phyloP scores from a whole-genome alignment of 2,329 filamentous ascomycete species.

The Colletotrichum lentis region DNA sequence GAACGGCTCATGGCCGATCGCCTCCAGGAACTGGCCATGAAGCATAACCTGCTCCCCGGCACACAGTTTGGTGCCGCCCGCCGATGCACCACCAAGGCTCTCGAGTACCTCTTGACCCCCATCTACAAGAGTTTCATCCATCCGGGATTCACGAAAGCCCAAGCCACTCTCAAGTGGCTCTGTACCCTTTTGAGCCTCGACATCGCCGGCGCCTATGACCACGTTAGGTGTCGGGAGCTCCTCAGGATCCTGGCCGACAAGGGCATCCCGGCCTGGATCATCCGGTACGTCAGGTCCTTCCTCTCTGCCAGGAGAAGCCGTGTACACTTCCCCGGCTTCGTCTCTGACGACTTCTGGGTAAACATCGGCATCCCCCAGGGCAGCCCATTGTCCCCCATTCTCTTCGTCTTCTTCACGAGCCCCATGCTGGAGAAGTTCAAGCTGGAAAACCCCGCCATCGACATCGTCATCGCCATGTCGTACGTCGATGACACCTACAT shows the following conservation, averaged over 20 bases:
- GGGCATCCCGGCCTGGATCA: background rate
- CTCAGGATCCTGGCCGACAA: background rate
- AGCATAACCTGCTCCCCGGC: no score
- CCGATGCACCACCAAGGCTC: no score
- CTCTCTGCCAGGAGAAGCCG: background rate
- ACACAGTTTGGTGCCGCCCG: no score
- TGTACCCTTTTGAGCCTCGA: no score
- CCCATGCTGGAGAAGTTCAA: conserved; percentile 19
- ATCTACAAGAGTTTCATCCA: no score
- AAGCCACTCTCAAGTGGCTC: no score
- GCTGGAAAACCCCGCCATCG: background rate
- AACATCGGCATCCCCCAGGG: conserved; percentile 27
- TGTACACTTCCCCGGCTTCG: background rate
- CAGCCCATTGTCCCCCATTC: conserved; percentile 21
- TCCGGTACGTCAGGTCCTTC: conserved; percentile 11
- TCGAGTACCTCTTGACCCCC: no score
- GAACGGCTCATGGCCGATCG: no score
- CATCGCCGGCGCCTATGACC: no score
- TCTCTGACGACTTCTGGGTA: background rate
- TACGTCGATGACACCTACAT: conserved; percentile 25
- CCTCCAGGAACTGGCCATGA: no score
- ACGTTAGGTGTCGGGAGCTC: no score
- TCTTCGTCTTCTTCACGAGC: conserved; percentile 16
- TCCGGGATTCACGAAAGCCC: no score
- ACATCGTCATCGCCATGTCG: background rate